phyloP scores from a whole-genome alignment of 768 basidiomycete species.

The Russula sp. region DNA sequence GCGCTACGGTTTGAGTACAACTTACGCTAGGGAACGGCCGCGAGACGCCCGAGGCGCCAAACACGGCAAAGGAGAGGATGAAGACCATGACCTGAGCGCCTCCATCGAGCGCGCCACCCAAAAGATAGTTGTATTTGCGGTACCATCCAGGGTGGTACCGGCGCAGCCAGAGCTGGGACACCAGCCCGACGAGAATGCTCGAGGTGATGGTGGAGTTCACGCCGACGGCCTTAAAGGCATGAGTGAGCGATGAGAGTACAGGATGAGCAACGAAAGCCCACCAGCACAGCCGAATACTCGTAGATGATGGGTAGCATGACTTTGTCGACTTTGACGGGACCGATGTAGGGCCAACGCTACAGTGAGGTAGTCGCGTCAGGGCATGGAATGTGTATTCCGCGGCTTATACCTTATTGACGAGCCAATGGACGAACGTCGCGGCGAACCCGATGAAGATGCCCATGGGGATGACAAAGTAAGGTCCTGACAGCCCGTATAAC shows the following conservation, averaged over 20 bases:
- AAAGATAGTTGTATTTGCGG: conserved; percentile 57
- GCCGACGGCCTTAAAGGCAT: conserved; percentile 35
- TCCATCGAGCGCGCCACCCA: conserved; percentile 61
- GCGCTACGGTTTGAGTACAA: not conserved
- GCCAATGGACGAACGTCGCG: conserved; percentile 48
- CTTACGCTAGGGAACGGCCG: conserved; percentile 42
- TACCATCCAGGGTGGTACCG: conserved; percentile 44
- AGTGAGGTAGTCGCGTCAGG: conserved; percentile 4
- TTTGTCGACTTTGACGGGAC: conserved; percentile 43
- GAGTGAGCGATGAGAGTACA: conserved; percentile 16
- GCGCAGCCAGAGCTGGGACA: conserved; percentile 43
- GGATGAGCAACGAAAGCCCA: not conserved
- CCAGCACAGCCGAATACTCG: conserved; percentile 38
- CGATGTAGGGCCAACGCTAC: conserved; percentile 51
- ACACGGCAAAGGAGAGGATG: conserved; percentile 58
- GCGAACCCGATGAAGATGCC: conserved; percentile 49
- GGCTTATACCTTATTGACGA: conserved; percentile 42
- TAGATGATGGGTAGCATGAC: conserved; percentile 55
- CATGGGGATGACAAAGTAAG: conserved; percentile 53
- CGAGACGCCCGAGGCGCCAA: conserved; percentile 48
- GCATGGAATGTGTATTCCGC: not conserved
- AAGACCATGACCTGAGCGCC: conserved; percentile 63
- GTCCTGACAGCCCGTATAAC: conserved; percentile 48
- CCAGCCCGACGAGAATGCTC: conserved; percentile 43
- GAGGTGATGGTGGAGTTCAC: conserved; percentile 48